These are phyloP conservation scores for Coffea humblotiana DNA, from an alignment of 305 asterid species.

Conservation along the genomic window DNA sequence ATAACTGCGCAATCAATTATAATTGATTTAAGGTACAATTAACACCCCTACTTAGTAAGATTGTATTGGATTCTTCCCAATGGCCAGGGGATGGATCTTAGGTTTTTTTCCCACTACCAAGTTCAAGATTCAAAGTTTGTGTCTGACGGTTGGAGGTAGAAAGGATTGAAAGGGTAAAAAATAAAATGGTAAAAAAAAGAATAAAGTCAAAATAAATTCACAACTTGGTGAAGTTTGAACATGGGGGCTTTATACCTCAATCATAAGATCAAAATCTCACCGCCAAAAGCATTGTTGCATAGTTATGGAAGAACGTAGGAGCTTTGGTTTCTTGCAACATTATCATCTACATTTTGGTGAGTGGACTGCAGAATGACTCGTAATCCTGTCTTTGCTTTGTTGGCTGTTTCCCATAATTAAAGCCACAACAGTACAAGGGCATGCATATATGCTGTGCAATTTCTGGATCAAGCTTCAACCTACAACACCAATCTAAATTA, in stretches of 20 bases:
- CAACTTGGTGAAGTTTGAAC: too few species aligned
- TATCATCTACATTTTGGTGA: neutral
- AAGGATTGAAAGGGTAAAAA: too few species aligned
- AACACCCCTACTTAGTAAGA: neutral
- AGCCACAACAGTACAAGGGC: neutral
- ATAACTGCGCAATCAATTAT: too few species aligned
- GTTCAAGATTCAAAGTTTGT: too few species aligned
- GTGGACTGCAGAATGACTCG: conserved; percentile 1
- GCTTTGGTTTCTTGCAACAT: neutral
- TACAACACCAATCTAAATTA: neutral
- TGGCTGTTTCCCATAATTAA: neutral
- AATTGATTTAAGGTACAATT: too few species aligned
- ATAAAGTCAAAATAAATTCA: too few species aligned
- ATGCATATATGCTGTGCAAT: neutral
- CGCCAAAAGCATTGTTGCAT: neutral
- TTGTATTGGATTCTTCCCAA: too few species aligned
- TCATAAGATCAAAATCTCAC: too few species aligned
- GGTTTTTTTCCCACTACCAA: too few species aligned
- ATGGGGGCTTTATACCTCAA: too few species aligned
- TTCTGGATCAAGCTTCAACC: neutral
- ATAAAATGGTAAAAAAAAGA: neutral
- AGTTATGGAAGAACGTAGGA: neutral
- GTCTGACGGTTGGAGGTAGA: too few species aligned
- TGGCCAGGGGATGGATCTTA: too few species aligned
- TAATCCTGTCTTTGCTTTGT: neutral